phyloP scores from a whole-genome alignment of 2,329 filamentous ascomycete genomes.

The Colletotrichum caudatum region DNA sequence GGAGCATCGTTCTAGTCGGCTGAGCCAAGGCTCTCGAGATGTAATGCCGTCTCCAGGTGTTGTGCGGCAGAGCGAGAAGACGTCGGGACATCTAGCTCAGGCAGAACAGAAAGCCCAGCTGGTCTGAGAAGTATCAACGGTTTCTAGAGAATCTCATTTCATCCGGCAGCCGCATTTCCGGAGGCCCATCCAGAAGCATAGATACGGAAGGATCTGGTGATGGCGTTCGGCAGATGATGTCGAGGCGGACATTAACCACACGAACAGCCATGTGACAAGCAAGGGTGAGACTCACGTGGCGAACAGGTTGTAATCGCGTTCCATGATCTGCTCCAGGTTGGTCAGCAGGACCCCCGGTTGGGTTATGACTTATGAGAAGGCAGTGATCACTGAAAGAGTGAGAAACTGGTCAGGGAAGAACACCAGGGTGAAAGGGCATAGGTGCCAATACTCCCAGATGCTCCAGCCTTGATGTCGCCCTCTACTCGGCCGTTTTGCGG shows the following conservation, averaged over 20 bases:
- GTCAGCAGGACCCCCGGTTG: neutral
- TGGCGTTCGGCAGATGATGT: conserved; percentile 10
- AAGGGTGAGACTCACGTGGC: conserved; percentile 12
- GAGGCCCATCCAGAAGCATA: neutral
- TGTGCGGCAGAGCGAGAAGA: neutral
- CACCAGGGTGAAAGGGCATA: neutral
- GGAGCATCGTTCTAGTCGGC: conserved; percentile 14
- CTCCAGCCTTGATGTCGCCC: neutral
- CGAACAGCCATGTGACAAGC: neutral
- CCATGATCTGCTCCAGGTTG: conserved; percentile 12
- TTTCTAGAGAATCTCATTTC: conserved; percentile 10
- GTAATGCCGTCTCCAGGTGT: neutral
- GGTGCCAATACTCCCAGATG: neutral
- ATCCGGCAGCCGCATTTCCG: neutral
- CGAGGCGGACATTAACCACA: neutral
- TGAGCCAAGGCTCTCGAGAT: neutral
- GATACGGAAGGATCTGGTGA: neutral
- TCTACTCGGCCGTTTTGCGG: neutral
- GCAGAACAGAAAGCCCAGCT: conserved; percentile 3
- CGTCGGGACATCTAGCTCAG: conserved; percentile 12
- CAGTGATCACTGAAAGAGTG: neutral
- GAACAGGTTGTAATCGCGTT: conserved; percentile 12
- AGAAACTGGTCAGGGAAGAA: neutral
- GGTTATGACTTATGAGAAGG: neutral
- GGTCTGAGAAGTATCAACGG: neutral